A percentile compares a stretch with the other conserved stretches of the same genome.
Evolutionary conservation across 352 stramenopile species (phyloP).

Genomic region (Bremia lactucae): DNA sequence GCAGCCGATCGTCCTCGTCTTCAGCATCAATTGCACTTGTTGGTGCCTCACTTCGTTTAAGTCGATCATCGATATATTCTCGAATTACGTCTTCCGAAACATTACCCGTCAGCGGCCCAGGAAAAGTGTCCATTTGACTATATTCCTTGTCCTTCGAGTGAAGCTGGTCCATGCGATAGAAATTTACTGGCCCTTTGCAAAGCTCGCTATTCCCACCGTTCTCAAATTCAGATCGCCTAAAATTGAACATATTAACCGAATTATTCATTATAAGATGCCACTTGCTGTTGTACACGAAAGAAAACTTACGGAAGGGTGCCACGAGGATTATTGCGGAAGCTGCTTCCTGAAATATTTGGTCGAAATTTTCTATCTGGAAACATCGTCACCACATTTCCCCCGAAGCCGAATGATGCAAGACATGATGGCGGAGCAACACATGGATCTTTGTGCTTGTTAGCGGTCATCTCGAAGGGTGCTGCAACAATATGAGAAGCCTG

Average conservation of each 20-base stretch:
- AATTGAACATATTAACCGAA: constrained; percentile 5
- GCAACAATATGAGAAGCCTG: constrained; percentile 10
- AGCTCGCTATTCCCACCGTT: constrained; percentile 45
- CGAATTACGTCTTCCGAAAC: constrained; percentile 51
- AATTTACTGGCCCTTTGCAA: constrained; percentile 65
- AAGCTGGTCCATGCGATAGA: constrained; percentile 76
- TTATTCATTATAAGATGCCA: neutral
- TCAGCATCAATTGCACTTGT: constrained; percentile 9
- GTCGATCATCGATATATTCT: constrained; percentile 50
- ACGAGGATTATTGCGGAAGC: constrained; percentile 56
- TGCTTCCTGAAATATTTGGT: constrained; percentile 46
- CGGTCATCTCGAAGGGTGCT: constrained; percentile 22
- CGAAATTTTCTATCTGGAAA: constrained; percentile 80
- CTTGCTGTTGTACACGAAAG: neutral
- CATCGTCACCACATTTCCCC: constrained; percentile 84
- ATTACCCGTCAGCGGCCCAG: constrained; percentile 58
- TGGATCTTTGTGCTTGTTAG: constrained; percentile 79
- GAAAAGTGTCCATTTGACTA: constrained; percentile 64
- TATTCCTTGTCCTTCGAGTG: constrained; percentile 61
- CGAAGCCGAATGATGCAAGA: constrained; percentile 76
- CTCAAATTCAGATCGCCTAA: constrained; percentile 43
- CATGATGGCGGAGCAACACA: constrained; percentile 62
- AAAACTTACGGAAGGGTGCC: constrained; percentile 34
- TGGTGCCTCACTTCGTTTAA: constrained; percentile 24
- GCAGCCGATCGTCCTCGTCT: constrained; percentile 58